Conservation (phyloP, 352 stramenopile genomes). For the Pythium brassicae region DNA sequence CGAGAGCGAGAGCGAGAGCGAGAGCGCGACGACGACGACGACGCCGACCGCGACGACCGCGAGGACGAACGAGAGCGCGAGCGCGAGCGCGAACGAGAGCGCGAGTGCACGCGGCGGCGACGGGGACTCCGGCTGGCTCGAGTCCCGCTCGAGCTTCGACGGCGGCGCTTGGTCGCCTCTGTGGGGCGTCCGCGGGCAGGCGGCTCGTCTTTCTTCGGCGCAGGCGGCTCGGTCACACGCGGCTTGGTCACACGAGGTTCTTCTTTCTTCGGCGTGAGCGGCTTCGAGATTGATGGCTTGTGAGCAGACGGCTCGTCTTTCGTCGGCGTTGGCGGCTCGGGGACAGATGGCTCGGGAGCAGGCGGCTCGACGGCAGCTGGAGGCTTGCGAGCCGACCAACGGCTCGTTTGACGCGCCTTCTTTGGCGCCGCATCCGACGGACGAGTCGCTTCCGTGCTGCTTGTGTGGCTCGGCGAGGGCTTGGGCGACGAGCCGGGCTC, state of each 20-base stretch:
- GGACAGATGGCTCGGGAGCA: no score
- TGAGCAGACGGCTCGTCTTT: constrained; percentile 1
- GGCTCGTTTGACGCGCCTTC: constrained; percentile 2
- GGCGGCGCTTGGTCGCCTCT: constrained; percentile 16
- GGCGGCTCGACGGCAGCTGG: neutral
- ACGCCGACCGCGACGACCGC: constrained; percentile 23
- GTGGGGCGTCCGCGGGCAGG: constrained; percentile 3
- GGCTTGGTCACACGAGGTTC: no score
- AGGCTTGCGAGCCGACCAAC: constrained; percentile 4
- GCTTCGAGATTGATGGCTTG: no score
- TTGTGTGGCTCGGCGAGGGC: neutral
- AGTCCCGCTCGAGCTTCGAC: constrained; percentile 21
- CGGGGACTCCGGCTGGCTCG: constrained; percentile 15
- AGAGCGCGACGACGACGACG: constrained; percentile 16
- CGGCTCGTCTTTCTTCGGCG: constrained; percentile 1
- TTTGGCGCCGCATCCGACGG: neutral
- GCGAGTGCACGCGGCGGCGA: constrained; percentile 8
- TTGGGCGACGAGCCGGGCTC: neutral
- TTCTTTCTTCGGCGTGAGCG: no score
- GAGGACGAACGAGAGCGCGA: constrained; percentile 20
- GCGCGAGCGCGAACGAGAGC: neutral
- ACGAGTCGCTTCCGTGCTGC: neutral
- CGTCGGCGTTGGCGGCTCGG: neutral
- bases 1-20: constrained; percentile 5
- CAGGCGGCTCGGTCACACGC: no score